Evolutionary conservation across 257 asterid species (phyloP), one percentile per base, ranked within the genome.

Genomic region (Plantago major): DNA sequence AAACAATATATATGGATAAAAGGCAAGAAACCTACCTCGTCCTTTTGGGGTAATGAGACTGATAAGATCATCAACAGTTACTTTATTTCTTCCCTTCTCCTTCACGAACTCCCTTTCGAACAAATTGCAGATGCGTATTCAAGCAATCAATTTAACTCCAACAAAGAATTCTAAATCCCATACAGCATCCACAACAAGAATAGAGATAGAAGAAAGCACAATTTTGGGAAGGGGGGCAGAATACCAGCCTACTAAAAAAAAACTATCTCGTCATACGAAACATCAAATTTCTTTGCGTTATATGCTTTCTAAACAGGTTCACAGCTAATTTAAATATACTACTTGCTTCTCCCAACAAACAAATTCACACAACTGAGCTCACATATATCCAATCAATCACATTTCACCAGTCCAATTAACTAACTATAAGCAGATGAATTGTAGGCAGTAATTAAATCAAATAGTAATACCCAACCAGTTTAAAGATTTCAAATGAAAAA

Each of bases 71-170:
- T 84, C 91, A 64, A 87, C 73, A n/a, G 87, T 80, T 54, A 79
- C 85, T 55, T 76, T 81, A 72, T 82, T 79, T 78, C 91, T 80
- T 74, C 94, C 94, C 70, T 80, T 84, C 81, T 87, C 81, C 86
- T 77, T 76, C 42, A 85, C 76, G 62, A 73, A 76, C 67, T 78
- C 80, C 85, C 94, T 86, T 70, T 59, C 55, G 68, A 67, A 75
- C 65, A 73, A 63, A 61, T 65, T 50, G 40, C 59, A 62, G 9
- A 64, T 4, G 6, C n/a, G 33, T 53, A 30, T 53, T 45, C 67
- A 53, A 52, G 42, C 48, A 67, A 56, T 63, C 54, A 42, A 67
- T 46, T 16, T 28, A 18, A 48, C 26, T 22, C 26, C 26, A 22
- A 22, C 26, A 22, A 22, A 22, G 26, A 22, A 22, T 22, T 22